Evolutionary conservation across 2,329 filamentous ascomycete species (phyloP).

Genomic region (Cadophora luteo-olivacea): DNA sequence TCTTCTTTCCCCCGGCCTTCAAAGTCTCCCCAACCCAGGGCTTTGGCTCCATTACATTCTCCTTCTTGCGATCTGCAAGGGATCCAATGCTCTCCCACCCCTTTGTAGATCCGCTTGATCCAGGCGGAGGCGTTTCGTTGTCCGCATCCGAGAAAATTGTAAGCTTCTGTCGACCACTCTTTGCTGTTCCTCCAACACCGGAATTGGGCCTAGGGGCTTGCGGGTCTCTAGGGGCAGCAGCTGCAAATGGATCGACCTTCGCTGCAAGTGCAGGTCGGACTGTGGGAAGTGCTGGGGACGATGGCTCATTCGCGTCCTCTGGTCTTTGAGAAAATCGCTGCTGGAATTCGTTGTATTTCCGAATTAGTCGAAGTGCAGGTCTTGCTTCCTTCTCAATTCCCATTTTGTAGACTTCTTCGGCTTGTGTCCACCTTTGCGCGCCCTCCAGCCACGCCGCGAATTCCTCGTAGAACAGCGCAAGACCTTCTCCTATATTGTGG

Average conservation of each 20-base stretch:
- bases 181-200: slow-evolving; percentile 60
- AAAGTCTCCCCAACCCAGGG: slow-evolving; percentile 94
- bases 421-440: slow-evolving; percentile 84
- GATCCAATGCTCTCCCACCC: slow-evolving; percentile 95
- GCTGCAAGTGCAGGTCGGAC: slow-evolving; percentile 83
- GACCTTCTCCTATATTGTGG: slow-evolving; percentile 82
- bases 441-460: slow-evolving; percentile 93
- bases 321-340: slow-evolving; percentile 74
- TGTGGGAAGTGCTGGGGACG: slow-evolving; percentile 85
- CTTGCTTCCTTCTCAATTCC: slow-evolving; percentile 89
- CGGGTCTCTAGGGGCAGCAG: slow-evolving; percentile 62
- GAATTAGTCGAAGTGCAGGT: slow-evolving; percentile 78
- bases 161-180: slow-evolving; percentile 79
- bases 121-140: slow-evolving; percentile 60
- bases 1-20: slow-evolving; percentile 84
- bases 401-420: slow-evolving; percentile 90
- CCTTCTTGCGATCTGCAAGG: slow-evolving; percentile 87
- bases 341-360: slow-evolving; percentile 94
- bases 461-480: slow-evolving; percentile 96
- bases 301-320: slow-evolving; percentile 69
- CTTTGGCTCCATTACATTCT: slow-evolving; percentile 84
- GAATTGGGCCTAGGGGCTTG: slow-evolving; percentile 65
- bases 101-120: slow-evolving; percentile 61
- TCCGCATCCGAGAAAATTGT: slow-evolving; percentile 87
- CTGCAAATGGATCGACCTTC: slow-evolving; percentile 83